Conservation (phyloP, 331 rosid species). For the Arachis monticola region DNA sequence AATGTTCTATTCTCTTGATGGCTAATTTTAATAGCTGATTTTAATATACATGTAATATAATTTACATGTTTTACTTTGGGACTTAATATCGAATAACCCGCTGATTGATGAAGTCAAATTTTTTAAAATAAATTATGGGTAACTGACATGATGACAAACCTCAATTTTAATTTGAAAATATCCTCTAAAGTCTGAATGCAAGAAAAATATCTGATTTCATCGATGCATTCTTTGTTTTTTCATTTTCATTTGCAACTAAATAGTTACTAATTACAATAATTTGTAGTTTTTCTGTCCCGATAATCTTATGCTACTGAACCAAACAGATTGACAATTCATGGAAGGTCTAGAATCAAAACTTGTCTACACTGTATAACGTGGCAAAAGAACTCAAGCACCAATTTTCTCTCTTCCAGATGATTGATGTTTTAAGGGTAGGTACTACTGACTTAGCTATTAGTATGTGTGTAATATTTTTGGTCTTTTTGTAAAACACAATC, state of each 20-base stretch:
- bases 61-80: too few relatives aligned
- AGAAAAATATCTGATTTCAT: slow-evolving; percentile 26
- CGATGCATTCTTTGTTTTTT: slow-evolving; percentile 6
- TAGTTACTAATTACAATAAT: slow-evolving; percentile 5
- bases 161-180: background rate
- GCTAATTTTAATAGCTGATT: too few relatives aligned
- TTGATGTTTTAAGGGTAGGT: slow-evolving; percentile 87
- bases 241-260: slow-evolving; percentile 24
- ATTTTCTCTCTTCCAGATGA: slow-evolving; percentile 77
- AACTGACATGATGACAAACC: background rate
- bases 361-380: slow-evolving; percentile 60
- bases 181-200: background rate
- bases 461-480: slow-evolving; percentile 17
- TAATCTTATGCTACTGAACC: slow-evolving; percentile 35
- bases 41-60: too few relatives aligned
- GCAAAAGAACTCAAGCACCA: slow-evolving; percentile 73
- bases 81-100: background rate
- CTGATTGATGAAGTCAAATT: background rate
- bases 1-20: too few relatives aligned
- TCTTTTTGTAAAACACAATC: too few relatives aligned
- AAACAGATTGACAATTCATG: slow-evolving; percentile 83
- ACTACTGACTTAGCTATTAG: slow-evolving; percentile 29
- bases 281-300: slow-evolving; percentile 35
- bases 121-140: background rate
- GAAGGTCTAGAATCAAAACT: slow-evolving; percentile 68